Base-by-base conservation (phyloP, 2,329 filamentous ascomycete species). In the Teratosphaeria zuluensis region DNA sequence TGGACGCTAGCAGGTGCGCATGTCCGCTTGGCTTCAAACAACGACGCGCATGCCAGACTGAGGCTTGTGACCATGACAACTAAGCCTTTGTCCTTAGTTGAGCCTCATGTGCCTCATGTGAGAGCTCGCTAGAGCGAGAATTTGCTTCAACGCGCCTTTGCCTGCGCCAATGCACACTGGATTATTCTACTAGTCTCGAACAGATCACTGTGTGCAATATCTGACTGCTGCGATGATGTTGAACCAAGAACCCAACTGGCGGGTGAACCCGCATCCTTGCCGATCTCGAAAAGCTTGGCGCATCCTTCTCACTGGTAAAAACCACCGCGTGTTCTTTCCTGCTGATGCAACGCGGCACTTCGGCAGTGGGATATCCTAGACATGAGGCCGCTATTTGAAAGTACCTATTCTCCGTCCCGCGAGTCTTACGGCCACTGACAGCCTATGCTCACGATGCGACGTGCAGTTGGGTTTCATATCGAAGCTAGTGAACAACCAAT, bases 381-480 rank as follows among this genome's bases (percentile, higher is more conserved):
- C 5, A 42, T 12, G 11, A 42, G n/a, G 35, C 35, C 55, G 14
- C 35, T 16, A 19, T 51, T 42, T 32, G n/a, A n/a, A 56, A 56
- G 24, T 42, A 51, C 16, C 35, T 9, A 46, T 11, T n/a, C 16
- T 9, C 2, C 46, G 8, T 30, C 16, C 48, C 12, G 52, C 28
- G n/a, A 33, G 48, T 42, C 21, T 24, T 21, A 28, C 55, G 24
- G 46, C 55, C 55, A 57, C 21, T 57, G 24, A 53, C 16, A 42
- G 28, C 21, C 55, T 52, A 24, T 33, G 30, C 35, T 33, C 16
- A 31, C 21, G 19, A 16, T 38, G 54, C 54, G 54, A 48, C 35
- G 35, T 48, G 54, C 38, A 30, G 19, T 52, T 53, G 55, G 9
- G 55, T 57, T 57, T 57, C 46, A 57, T n/a, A n/a, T n/a, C n/a